phyloP scores from a whole-genome alignment of 2,329 filamentous ascomycete species.

The Fusarium sp. region DNA sequence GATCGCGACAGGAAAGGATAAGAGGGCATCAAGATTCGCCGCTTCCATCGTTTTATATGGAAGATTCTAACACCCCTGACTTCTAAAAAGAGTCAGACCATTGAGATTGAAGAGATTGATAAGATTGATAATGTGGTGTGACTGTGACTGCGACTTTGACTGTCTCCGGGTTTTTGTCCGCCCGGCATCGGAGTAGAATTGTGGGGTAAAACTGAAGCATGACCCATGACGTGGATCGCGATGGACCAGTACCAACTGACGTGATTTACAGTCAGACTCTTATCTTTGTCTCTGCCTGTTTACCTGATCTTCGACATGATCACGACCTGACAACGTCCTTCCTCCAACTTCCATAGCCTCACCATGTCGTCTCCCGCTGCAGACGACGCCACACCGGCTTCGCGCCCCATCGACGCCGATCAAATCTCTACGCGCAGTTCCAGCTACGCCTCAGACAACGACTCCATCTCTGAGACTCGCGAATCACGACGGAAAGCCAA shows the following conservation, averaged over 20 bases:
- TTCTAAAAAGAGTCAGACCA: neutral
- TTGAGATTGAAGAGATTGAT: neutral
- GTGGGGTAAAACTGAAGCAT: constrained; percentile 28
- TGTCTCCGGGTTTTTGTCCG: constrained; percentile 16
- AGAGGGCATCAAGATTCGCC: neutral
- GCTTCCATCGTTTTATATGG: too few relatives aligned
- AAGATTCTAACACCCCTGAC: too few relatives aligned
- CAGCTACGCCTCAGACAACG: constrained; percentile 43
- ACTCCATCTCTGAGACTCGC: constrained; percentile 43
- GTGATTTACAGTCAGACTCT: constrained; percentile 29
- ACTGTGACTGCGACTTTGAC: neutral
- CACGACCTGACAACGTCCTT: neutral
- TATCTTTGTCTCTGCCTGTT: neutral
- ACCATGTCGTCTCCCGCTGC: constrained; percentile 44
- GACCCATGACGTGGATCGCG: constrained; percentile 44
- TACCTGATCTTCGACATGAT: constrained; percentile 25
- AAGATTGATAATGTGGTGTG: constrained; percentile 15
- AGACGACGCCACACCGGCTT: constrained; percentile 36
- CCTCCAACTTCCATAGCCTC: neutral
- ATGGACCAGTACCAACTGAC: constrained; percentile 30
- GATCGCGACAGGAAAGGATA: neutral
- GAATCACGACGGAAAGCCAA: constrained; percentile 50
- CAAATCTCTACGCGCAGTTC: constrained; percentile 45
- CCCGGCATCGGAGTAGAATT: constrained; percentile 33
- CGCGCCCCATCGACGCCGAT: constrained; percentile 44